Conservation (phyloP, 2,329 filamentous ascomycete genomes). For the Pseudovirgaria hyperparasitica region DNA sequence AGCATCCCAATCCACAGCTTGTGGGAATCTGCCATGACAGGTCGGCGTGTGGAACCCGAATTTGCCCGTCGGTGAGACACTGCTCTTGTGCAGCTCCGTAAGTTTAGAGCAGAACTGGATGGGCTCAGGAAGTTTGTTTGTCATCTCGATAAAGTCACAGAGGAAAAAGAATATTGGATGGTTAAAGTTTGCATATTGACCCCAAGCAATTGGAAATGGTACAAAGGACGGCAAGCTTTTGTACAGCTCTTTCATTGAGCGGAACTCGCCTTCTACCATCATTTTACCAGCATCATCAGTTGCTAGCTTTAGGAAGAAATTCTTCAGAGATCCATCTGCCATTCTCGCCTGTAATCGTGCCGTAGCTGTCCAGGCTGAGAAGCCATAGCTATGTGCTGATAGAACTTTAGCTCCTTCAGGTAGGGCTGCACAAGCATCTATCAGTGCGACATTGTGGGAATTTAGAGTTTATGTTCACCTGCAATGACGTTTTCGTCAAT, state of each 20-base stretch:
- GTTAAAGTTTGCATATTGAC: constrained; percentile 3
- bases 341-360: constrained; percentile 5
- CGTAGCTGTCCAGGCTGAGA: constrained; percentile 4
- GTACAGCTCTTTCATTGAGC: constrained; percentile 5
- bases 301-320: constrained; percentile 5
- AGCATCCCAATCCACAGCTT: constrained; percentile 19
- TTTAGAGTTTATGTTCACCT: no score
- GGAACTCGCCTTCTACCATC: constrained; percentile 5
- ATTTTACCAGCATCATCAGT: constrained; percentile 2
- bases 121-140: constrained; percentile 3
- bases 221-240: constrained; percentile 2
- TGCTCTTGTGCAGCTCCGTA: not conserved
- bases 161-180: constrained; percentile 6
- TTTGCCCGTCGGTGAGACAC: constrained; percentile 1
- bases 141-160: constrained; percentile 4
- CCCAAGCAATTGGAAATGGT: constrained; percentile 5
- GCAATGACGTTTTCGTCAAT: constrained; percentile 6
- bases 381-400: constrained; percentile 3
- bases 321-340: constrained; percentile 2
- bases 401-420: constrained; percentile 4
- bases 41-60: constrained; percentile 2
- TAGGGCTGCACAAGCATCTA: constrained; percentile 4
- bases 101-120: constrained; percentile 2
- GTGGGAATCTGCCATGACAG: constrained; percentile 1
- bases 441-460: no score